Conservation (phyloP, 768 basidiomycete species). For the Xerocomellus intermedius region DNA sequence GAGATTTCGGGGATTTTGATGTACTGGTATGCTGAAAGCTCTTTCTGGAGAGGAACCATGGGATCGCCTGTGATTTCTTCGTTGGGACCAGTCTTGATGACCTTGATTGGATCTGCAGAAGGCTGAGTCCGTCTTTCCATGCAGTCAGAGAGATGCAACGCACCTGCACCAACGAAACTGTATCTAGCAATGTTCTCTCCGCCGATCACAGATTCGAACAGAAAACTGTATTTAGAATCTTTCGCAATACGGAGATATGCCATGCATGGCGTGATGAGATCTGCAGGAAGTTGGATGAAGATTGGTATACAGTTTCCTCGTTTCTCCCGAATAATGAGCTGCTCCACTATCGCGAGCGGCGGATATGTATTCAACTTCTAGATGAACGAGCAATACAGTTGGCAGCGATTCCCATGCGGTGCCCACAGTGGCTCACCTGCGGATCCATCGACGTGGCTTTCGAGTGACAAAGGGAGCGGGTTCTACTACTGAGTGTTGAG, state of each 20-base stretch:
- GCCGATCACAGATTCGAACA: conserved; percentile 88
- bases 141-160: conserved; percentile 25
- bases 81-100: conserved; percentile 83
- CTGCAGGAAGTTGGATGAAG: conserved; percentile 90
- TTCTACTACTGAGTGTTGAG: not conserved
- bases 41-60: conserved; percentile 76
- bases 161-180: conserved; percentile 95
- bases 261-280: conserved; percentile 95
- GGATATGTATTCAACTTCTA: conserved; percentile 72
- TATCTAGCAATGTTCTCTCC: conserved; percentile 92
- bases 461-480: not conserved
- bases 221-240: conserved; percentile 91
- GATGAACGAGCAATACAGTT: conserved; percentile 51
- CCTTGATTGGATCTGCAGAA: conserved; percentile 82
- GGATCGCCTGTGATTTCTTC: conserved; percentile 89
- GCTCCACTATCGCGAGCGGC: conserved; percentile 70
- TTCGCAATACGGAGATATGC: conserved; percentile 93
- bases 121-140: not conserved
- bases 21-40: conserved; percentile 84
- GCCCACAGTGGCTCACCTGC: conserved; percentile 36
- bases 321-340: conserved; percentile 76
- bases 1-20: conserved; percentile 89
- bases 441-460: conserved; percentile 43
- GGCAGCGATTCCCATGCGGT: conserved; percentile 34
- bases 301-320: conserved; percentile 91